Conservation (phyloP, 306 rosid genomes). For the Pueraria montana region DNA sequence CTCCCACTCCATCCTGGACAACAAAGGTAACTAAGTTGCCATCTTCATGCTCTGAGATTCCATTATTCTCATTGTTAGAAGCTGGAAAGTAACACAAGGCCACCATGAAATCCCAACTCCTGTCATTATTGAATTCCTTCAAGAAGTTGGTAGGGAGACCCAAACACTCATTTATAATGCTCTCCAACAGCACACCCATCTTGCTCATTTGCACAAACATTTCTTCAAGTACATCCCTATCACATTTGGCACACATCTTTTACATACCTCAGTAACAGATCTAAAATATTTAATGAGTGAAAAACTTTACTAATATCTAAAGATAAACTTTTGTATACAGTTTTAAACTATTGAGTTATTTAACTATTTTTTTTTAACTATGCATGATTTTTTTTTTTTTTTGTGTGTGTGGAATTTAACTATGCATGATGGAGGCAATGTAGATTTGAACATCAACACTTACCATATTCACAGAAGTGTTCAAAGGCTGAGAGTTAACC, state of each 20-base stretch:
- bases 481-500: too few species aligned
- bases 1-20: conserved; percentile 65
- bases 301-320: not conserved
- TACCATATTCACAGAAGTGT: too few species aligned
- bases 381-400: not conserved
- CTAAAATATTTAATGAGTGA: not conserved
- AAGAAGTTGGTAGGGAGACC: conserved; percentile 61
- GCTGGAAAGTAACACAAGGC: conserved; percentile 56
- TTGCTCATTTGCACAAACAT: conserved; percentile 53
- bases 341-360: not conserved
- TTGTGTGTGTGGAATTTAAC: too few species aligned
- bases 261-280: not conserved
- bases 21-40: conserved; percentile 57
- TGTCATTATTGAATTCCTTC: conserved; percentile 58
- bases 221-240: conserved; percentile 62
- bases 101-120: conserved; percentile 63
- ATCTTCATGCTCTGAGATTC: conserved; percentile 60
- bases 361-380: not conserved
- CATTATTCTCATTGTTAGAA: conserved; percentile 48
- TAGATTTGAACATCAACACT: too few species aligned
- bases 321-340: not conserved
- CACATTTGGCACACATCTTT: not conserved
- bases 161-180: conserved; percentile 58
- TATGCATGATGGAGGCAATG: not conserved
- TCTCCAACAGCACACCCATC: conserved; percentile 51